Base-by-base conservation (phyloP, 495 filamentous ascomycete species). In the Pyrenula aspistea region DNA sequence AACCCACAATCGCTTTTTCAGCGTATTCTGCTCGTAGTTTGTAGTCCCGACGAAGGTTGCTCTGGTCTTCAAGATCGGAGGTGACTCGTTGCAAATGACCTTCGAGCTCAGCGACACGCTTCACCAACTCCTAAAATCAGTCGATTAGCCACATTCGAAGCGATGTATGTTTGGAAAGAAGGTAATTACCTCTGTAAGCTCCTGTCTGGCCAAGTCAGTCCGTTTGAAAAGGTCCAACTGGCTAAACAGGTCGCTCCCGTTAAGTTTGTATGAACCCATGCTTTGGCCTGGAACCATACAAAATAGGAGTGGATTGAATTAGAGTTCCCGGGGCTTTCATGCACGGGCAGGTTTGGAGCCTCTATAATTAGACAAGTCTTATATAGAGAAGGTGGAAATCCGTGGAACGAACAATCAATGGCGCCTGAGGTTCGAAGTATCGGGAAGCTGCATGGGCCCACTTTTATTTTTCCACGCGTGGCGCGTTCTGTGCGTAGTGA, bases 1-100 rank as follows among this genome's bases (percentile, higher is more conserved):
- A 52, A 52, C 50, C 50, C 50, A 52, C 50, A 21, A 52, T 52
- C 22, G 50, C 8, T 21, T 24, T 24, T 52, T 52, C 50, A 52
- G 50, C 50, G 19, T 20, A 10, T 52, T 52, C 50, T 8, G 50
- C 50, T 10, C 50, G 50, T 8, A 8, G 8, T 20, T 52, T 52
- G 10, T 24, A 52, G 19, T 52, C 50, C 20, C 50, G 50, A 20
- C 50, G 50, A 4, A 52, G n/a, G 10, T 20, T 24, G 50, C 20
- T 52, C 22, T 52, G 50, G 20, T 52, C 50, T 20, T 52, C 50
- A 21, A 52, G 22, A 20, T 52, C 50, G 22, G 19, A 20, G 19
- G 8, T 52, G 50, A 52, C 50, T 52, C n/a, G 19, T 20, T 52
- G 19, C 19, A 52, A 52, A 10, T 52, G 50, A 52, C 4, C 10